Conservation (phyloP, 805 yeast genomes). For the Yarrowia porcina region DNA sequence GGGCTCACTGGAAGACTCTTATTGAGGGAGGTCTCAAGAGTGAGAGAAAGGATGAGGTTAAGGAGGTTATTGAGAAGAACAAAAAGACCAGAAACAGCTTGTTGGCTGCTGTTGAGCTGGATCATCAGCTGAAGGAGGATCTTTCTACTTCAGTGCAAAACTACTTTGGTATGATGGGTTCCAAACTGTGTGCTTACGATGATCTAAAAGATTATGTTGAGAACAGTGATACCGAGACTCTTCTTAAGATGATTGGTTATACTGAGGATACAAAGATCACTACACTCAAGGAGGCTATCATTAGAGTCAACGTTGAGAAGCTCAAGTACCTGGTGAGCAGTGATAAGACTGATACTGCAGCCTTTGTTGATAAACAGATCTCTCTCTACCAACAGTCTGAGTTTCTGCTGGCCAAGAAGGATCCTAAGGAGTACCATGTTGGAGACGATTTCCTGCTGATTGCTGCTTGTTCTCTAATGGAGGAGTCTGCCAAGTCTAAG, state of each 20-base stretch:
- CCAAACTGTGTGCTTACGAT: conserved; percentile 61
- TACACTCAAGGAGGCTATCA: background rate
- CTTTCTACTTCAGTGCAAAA: conserved; percentile 32
- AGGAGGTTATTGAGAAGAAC: conserved; percentile 35
- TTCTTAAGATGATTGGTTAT: background rate
- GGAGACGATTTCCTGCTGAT: conserved; percentile 65
- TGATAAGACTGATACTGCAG: conserved; percentile 1
- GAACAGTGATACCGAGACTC: background rate
- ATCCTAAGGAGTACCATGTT: conserved; percentile 64
- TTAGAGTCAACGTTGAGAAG: conserved; percentile 4
- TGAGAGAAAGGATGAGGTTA: conserved; percentile 39
- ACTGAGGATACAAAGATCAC: background rate
- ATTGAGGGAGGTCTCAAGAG: conserved; percentile 47
- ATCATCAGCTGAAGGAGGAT: background rate
- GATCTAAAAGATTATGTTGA: conserved; percentile 49
- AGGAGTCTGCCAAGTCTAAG: conserved; percentile 28
- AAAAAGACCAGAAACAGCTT: conserved; percentile 53
- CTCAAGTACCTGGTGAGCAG: background rate
- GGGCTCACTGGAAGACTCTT: conserved; percentile 63
- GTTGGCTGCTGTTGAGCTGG: conserved; percentile 51
- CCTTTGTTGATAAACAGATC: conserved; percentile 40
- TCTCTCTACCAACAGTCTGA: conserved; percentile 43
- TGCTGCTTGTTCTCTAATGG: conserved; percentile 45
- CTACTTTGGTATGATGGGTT: conserved; percentile 48
- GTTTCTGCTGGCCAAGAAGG: conserved; percentile 42